These are phyloP conservation scores for Xylariaceae sp. DNA, from an alignment of 2,329 filamentous ascomycete genomes.

Conservation along the genomic window DNA sequence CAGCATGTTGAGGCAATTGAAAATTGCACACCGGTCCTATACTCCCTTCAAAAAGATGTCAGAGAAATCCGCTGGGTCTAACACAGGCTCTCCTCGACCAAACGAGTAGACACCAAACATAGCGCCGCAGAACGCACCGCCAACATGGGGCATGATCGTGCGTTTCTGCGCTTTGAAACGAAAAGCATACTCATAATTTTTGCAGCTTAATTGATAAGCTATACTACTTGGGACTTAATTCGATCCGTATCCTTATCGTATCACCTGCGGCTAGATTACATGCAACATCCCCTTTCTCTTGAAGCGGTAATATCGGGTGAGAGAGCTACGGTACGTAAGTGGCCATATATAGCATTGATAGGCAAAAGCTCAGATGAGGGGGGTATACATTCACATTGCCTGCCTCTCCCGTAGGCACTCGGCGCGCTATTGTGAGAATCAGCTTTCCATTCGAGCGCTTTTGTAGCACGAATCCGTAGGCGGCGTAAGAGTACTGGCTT, in stretches of 20 bases:
- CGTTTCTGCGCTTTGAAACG: conserved; percentile 29
- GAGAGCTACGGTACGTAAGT: neutral
- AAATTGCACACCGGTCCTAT: too few relatives aligned
- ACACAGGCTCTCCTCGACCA: conserved; percentile 38
- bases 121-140: conserved; percentile 39
- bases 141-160: conserved; percentile 39
- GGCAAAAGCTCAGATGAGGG: neutral
- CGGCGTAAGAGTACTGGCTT: conserved; percentile 52
- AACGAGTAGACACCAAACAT: conserved; percentile 43
- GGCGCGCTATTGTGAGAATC: conserved; percentile 24
- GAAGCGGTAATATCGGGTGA: neutral
- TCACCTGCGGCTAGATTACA: neutral
- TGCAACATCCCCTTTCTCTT: neutral
- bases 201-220: conserved; percentile 24
- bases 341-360: neutral
- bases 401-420: conserved; percentile 31
- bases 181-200: neutral
- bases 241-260: conserved; percentile 24
- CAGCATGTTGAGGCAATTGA: too few relatives aligned
- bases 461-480: conserved; percentile 38
- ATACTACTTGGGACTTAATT: conserved; percentile 28
- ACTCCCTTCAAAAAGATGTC: conserved; percentile 26
- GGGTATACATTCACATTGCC: conserved; percentile 29
- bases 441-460: conserved; percentile 12
- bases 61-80: conserved; percentile 41